These are phyloP conservation scores for Sugiyamaella xylanicola DNA, from an alignment of 1,139 yeast genomes.

Conservation along the genomic window DNA sequence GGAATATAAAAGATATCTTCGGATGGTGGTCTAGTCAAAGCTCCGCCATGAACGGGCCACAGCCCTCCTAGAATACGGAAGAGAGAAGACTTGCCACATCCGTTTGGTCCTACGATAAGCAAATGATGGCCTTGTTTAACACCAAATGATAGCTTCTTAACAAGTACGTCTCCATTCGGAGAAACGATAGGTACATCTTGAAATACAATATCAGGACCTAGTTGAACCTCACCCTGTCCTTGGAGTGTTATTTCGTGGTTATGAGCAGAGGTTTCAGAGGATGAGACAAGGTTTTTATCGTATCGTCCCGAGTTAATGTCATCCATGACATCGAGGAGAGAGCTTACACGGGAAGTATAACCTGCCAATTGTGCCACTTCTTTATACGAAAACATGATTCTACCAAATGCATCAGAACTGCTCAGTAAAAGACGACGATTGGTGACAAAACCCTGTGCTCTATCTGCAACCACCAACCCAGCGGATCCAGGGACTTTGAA, in stretches of 20 bases:
- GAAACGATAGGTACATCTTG: constrained; percentile 76
- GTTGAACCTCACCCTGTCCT: constrained; percentile 40
- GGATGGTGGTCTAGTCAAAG: constrained; percentile 67
- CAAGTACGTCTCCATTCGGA: constrained; percentile 78
- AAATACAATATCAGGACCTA: constrained; percentile 67
- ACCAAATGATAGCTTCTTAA: constrained; percentile 65
- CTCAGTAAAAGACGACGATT: constrained; percentile 81
- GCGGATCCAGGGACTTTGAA: constrained; percentile 57
- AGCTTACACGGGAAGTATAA: constrained; percentile 74
- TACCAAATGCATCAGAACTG: constrained; percentile 87
- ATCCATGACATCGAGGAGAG: constrained; percentile 65
- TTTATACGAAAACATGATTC: constrained; percentile 82
- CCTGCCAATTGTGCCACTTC: constrained; percentile 85
- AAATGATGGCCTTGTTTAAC: constrained; percentile 82
- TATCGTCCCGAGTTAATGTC: constrained; percentile 49
- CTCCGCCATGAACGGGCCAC: constrained; percentile 75
- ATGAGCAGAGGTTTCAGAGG: constrained; percentile 27
- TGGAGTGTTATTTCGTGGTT: constrained; percentile 28
- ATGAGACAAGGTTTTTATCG: constrained; percentile 38
- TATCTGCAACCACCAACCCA: constrained; percentile 35
- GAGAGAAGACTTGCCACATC: constrained; percentile 91
- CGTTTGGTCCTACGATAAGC: constrained; percentile 92
- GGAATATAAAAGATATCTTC: constrained; percentile 84
- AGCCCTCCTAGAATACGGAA: constrained; percentile 89
- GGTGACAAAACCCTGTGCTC: constrained; percentile 70